Percentiles rank a stretch among this genome's conserved stretches.
These are phyloP conservation scores for Zoysia pacifica DNA, from an alignment of 176 grass and related monocot genomes.

Conservation along the genomic window DNA sequence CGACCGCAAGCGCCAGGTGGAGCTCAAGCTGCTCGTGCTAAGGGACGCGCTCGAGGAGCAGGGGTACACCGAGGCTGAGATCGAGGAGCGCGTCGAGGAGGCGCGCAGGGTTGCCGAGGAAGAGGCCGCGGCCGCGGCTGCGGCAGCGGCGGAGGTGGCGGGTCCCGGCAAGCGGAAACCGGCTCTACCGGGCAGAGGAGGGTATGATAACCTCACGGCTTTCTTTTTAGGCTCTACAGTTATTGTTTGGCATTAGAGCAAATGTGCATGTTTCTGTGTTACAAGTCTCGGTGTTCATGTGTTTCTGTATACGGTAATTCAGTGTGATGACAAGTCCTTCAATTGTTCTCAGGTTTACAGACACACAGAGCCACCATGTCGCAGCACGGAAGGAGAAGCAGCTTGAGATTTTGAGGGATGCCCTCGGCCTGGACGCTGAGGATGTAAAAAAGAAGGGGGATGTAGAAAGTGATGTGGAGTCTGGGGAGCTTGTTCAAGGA, in stretches of 20 bases:
- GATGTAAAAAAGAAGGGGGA: conserved; percentile 50
- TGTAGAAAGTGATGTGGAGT: conserved; percentile 80
- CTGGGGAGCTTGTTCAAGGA: conserved; percentile 82
- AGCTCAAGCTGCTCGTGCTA: conserved; percentile 69
- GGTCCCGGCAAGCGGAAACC: conserved; percentile 3
- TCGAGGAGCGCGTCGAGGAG: conserved; percentile 67
- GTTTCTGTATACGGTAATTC: background rate
- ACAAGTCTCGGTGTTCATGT: background rate
- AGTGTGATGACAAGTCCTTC: conserved; percentile 16
- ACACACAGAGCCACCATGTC: conserved; percentile 84
- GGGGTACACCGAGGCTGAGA: conserved; percentile 88
- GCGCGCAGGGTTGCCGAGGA: conserved; percentile 53
- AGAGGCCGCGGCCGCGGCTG: conserved; percentile 42
- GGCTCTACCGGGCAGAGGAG: conserved; percentile 48
- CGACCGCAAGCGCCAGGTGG: conserved; percentile 85
- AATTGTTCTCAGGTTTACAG: conserved; percentile 57
- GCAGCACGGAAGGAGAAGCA: conserved; percentile 89
- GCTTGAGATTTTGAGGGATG: conserved; percentile 76
- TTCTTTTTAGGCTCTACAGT: background rate
- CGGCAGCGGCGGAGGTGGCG: background rate
- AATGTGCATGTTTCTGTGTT: background rate
- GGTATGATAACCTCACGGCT: conserved; percentile 38
- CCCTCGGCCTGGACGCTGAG: conserved; percentile 60
- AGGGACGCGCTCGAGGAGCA: conserved; percentile 84
- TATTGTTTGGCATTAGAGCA: background rate